These are phyloP conservation scores for Euphorbia tirucalli DNA, from an alignment of 345 rosid species.

Conservation along the genomic window DNA sequence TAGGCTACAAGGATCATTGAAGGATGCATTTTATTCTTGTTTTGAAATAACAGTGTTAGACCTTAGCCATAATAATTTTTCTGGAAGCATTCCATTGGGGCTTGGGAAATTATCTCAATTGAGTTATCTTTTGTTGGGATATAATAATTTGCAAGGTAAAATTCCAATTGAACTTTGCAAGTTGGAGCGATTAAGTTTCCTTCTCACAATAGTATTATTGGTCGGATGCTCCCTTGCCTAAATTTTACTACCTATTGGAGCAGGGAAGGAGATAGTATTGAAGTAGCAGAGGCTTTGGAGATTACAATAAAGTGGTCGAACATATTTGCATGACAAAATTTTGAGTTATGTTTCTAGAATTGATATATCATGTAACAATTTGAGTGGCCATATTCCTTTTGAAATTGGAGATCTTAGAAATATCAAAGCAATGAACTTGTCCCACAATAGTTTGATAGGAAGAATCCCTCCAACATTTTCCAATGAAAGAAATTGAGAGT, in stretches of 20 bases:
- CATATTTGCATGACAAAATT: neutral
- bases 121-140: conserved; percentile 18
- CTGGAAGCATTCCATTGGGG: conserved; percentile 21
- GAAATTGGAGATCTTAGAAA: too few species aligned
- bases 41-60: neutral
- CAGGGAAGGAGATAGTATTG: neutral
- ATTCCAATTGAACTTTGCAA: too few species aligned
- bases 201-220: conserved; percentile 5
- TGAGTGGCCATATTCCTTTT: conserved; percentile 21
- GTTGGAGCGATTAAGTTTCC: too few species aligned
- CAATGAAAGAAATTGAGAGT: too few species aligned
- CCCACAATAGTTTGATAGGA: too few species aligned
- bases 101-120: neutral
- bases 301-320: too few species aligned
- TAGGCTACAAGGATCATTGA: too few species aligned
- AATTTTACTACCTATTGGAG: neutral
- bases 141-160: conserved; percentile 17
- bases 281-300: too few species aligned
- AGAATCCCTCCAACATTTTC: too few species aligned
- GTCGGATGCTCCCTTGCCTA: conserved; percentile 13
- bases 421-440: too few species aligned
- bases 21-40: too few species aligned
- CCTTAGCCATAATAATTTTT: conserved; percentile 16
- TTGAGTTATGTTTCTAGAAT: conserved; percentile 22
- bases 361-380: conserved; percentile 37